Evolutionary conservation across 306 rosid genomes (phyloP).

Genomic region (Potentilla sterilis): DNA sequence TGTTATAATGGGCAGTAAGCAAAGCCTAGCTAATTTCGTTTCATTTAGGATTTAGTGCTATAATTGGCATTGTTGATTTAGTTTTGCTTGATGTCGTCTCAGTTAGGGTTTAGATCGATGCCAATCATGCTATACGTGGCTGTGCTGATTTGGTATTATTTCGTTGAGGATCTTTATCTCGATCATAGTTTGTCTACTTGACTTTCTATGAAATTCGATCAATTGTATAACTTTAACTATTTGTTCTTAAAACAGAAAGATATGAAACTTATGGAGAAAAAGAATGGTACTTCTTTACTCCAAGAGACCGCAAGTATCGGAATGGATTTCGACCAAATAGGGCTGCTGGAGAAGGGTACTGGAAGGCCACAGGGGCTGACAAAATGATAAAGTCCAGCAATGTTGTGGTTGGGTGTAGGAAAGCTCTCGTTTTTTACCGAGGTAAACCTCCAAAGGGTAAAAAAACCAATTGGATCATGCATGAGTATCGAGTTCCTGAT

Average conservation of each 20-base stretch:
- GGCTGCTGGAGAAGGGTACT: conserved; percentile 18
- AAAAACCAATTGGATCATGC: conserved; percentile 30
- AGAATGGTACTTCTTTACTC: conserved; percentile 27
- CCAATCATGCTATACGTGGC: too few species aligned
- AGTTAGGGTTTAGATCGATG: too few species aligned
- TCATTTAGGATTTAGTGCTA: too few species aligned
- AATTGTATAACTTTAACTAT: background rate
- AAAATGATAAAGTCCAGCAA: background rate
- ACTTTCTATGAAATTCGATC: too few species aligned
- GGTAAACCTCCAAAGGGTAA: conserved; percentile 29
- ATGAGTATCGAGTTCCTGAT: conserved; percentile 23
- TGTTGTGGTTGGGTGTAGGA: background rate
- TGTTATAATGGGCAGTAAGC: background rate
- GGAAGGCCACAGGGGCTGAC: conserved; percentile 25
- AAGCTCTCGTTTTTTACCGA: conserved; percentile 16
- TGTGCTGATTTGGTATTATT: too few species aligned
- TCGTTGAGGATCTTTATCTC: too few species aligned
- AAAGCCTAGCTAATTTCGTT: too few species aligned
- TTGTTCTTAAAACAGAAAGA: background rate
- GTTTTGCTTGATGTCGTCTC: too few species aligned
- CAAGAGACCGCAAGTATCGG: conserved; percentile 16
- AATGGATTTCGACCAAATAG: conserved; percentile 13
- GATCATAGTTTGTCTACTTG: too few species aligned
- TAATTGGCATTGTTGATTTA: too few species aligned
- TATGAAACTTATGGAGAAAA: conserved; percentile 8